phyloP scores from a whole-genome alignment of 225 moss, liverwort and hornwort genomes.

The Antitrichia curtipendula region DNA sequence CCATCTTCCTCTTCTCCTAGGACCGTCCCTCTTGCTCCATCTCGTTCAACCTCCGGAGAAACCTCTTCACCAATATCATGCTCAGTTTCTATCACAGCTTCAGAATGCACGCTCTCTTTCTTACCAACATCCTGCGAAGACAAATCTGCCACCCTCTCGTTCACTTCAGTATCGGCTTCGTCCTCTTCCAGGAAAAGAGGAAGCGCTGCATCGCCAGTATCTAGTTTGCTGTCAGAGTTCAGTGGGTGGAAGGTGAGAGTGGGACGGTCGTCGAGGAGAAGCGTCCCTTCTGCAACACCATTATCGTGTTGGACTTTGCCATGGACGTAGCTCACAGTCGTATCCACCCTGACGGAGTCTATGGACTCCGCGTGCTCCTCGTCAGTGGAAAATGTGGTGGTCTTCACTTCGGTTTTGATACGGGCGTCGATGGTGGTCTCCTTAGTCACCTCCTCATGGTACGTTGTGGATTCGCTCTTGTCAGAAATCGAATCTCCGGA shows the following conservation, averaged over 20 bases:
- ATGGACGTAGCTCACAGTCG: constrained; percentile 19
- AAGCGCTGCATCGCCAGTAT: neutral
- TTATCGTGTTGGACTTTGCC: constrained; percentile 20
- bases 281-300: constrained; percentile 1
- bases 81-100: neutral
- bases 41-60: neutral
- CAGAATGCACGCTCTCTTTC: neutral
- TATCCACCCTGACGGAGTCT: constrained; percentile 21
- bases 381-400: neutral
- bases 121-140: neutral
- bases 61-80: neutral
- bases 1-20: neutral
- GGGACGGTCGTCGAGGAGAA: constrained; percentile 12
- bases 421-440: constrained; percentile 27
- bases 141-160: neutral
- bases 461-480: neutral
- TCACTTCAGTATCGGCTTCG: neutral
- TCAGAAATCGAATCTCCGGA: neutral
- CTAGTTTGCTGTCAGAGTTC: neutral
- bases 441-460: constrained; percentile 3
- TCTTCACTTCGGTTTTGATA: constrained; percentile 9
- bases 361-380: neutral
- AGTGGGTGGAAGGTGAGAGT: constrained; percentile 1
- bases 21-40: neutral
- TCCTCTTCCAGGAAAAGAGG: neutral